phyloP scores from a whole-genome alignment of 257 asterid species.

The Mentha longifolia region DNA sequence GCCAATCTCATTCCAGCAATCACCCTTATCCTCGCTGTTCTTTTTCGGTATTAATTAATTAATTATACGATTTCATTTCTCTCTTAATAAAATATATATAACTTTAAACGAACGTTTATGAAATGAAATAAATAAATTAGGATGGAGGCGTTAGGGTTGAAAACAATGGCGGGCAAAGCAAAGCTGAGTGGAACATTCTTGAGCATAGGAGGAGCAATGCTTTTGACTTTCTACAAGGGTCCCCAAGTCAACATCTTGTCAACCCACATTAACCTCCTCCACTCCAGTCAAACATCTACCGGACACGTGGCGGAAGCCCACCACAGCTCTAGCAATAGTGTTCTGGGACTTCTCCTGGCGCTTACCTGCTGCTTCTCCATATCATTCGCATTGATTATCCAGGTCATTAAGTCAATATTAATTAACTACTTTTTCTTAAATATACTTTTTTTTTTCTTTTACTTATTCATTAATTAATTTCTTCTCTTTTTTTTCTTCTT shows the following conservation, averaged over 20 bases:
- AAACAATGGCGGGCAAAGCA: constrained; percentile 59
- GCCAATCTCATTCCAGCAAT: constrained; percentile 61
- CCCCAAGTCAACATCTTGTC: constrained; percentile 47
- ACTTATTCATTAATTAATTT: background rate
- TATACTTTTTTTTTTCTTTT: background rate
- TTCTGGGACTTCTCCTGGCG: constrained; percentile 58
- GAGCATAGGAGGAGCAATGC: constrained; percentile 78
- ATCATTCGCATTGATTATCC: constrained; percentile 55
- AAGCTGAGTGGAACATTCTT: constrained; percentile 61
- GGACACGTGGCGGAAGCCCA: constrained; percentile 45
- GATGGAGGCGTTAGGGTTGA: constrained; percentile 60
- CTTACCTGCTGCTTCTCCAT: constrained; percentile 43
- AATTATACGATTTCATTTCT: background rate
- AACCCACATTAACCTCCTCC: constrained; percentile 38
- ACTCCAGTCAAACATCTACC: constrained; percentile 3
- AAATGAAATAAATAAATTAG: constrained; percentile 33
- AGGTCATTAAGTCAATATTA: constrained; percentile 35
- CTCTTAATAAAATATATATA: background rate
- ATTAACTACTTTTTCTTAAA: too few species aligned
- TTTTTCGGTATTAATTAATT: constrained; percentile 44
- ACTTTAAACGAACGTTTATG: background rate
- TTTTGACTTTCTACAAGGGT: constrained; percentile 70
- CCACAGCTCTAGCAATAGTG: constrained; percentile 22
- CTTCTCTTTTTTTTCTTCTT: background rate
- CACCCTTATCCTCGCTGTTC: constrained; percentile 53